Conservation (phyloP, 2,329 filamentous ascomycete genomes). For the Fusarium sp. region DNA sequence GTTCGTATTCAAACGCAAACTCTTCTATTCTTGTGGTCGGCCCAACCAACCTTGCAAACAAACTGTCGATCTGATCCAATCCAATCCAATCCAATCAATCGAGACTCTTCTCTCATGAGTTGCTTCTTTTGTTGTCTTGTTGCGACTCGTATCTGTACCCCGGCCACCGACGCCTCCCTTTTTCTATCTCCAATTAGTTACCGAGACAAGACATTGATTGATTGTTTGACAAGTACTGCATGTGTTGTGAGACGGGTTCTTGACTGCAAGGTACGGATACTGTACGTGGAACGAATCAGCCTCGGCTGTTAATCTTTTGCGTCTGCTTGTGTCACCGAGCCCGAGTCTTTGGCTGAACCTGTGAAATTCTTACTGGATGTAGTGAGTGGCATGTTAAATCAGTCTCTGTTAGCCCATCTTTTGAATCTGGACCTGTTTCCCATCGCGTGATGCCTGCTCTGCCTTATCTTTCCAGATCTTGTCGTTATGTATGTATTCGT, state of each 20-base stretch:
- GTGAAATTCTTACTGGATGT: not conserved
- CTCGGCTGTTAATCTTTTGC: conserved; percentile 16
- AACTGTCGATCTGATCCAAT: conserved; percentile 14
- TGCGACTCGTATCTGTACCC: conserved; percentile 19
- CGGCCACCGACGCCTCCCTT: not conserved
- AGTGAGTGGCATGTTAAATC: conserved; percentile 26
- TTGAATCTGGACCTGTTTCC: not conserved
- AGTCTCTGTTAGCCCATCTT: conserved; percentile 23
- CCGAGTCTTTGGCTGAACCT: not conserved
- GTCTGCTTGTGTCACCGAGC: conserved; percentile 19
- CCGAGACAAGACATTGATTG: conserved; percentile 12
- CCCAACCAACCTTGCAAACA: not conserved
- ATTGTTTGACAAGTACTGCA: not conserved
- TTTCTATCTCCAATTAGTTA: not conserved
- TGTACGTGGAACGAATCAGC: conserved; percentile 14
- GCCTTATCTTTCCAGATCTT: not conserved
- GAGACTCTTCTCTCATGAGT: not conserved
- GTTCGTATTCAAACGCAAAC: not conserved
- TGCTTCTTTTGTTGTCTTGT: conserved; percentile 13
- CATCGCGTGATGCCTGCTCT: conserved; percentile 3
- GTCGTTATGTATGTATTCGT: conserved; percentile 5
- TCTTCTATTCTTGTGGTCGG: not conserved
- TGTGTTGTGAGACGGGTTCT: not conserved
- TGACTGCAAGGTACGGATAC: not conserved
- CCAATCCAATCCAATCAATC: conserved; percentile 3